phyloP scores from a whole-genome alignment of 495 filamentous ascomycete species.

The Copromyces sp. region DNA sequence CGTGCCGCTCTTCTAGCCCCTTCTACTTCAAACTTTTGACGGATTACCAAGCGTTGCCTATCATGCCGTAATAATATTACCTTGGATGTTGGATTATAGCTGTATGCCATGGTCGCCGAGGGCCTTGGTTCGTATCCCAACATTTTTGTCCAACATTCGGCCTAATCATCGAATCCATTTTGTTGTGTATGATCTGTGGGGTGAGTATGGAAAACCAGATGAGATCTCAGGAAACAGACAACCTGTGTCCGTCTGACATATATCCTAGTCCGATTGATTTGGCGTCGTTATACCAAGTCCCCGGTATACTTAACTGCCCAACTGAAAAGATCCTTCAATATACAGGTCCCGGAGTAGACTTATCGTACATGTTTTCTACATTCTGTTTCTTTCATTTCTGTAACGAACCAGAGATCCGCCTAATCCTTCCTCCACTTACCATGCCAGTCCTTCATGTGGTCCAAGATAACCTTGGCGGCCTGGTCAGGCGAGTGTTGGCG shows the following conservation, averaged over 20 bases:
- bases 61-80: neutral
- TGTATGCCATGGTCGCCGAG: neutral
- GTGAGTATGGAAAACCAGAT: neutral
- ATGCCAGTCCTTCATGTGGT: slow-evolving; percentile 89
- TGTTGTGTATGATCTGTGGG: neutral
- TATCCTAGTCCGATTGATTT: neutral
- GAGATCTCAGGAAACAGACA: neutral
- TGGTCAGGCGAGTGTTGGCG: slow-evolving; percentile 84
- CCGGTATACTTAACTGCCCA: neutral
- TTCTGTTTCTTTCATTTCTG: neutral
- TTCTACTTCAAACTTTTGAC: neutral
- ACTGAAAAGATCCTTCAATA: neutral
- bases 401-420: neutral
- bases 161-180: neutral
- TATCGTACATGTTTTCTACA: neutral
- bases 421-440: slow-evolving; percentile 22
- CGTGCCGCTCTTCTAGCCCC: neutral
- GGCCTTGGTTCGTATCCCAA: neutral
- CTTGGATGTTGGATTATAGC: neutral
- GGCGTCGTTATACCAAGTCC: neutral
- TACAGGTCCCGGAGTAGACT: neutral
- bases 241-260: neutral
- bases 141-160: neutral
- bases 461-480: slow-evolving; percentile 71
- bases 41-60: neutral